Conservation (phyloP, 331 rosid genomes). For the Quercus lobata region DNA sequence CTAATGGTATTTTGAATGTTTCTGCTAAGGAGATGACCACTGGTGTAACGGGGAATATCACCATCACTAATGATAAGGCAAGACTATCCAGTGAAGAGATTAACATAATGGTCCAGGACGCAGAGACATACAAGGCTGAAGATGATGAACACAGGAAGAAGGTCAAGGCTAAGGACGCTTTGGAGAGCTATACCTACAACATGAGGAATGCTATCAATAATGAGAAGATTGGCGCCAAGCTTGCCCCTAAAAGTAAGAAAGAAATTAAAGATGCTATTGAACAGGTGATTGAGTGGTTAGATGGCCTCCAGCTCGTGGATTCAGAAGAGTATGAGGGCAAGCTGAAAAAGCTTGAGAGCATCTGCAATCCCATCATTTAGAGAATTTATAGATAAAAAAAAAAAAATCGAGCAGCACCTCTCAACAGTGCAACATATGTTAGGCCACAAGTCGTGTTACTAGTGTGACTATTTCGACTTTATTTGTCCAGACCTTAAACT, state of each 20-base stretch:
- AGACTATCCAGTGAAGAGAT: not conserved
- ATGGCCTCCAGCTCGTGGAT: not conserved
- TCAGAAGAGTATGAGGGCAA: no score
- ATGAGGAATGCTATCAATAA: not conserved
- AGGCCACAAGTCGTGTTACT: no score
- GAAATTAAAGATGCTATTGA: conserved; percentile 27
- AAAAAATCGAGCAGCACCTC: no score
- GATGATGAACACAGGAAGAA: not conserved
- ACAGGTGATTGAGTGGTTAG: conserved; percentile 25
- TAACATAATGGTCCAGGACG: not conserved
- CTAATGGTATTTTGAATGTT: conserved; percentile 29
- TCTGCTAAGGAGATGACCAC: not conserved
- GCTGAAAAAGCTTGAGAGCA: no score
- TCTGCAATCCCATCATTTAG: no score
- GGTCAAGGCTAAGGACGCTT: not conserved
- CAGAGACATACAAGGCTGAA: not conserved
- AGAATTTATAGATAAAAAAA: no score
- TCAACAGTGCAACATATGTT: no score
- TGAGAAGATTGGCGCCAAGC: not conserved
- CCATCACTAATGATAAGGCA: not conserved
- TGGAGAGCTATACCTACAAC: not conserved
- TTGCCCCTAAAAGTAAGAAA: conserved; percentile 8
- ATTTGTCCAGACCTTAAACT: no score
- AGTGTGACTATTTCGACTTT: not conserved
- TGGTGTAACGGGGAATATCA: not conserved